Base-by-base conservation (phyloP, 768 basidiomycete species). In the Suillus ampliporus region DNA sequence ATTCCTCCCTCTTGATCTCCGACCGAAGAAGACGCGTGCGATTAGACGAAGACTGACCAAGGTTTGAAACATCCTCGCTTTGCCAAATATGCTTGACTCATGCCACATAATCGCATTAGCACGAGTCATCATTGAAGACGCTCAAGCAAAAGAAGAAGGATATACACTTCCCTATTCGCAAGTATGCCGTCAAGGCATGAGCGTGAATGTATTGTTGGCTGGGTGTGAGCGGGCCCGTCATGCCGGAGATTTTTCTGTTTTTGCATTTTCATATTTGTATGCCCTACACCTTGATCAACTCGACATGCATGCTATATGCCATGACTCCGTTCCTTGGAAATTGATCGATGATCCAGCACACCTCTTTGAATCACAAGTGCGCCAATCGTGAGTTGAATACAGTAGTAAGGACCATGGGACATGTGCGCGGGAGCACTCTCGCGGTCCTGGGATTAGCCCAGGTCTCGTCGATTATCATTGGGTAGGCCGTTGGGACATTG, bases 1-100 rank as follows among this genome's bases (percentile, higher is more conserved):
- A 76, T 93, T 92, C 82, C 83, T 93, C 68, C 97, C 97, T 66
- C 94, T 99, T 69, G 97, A 99, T 84, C 91, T 99, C 75, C 93
- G 97, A 68, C 79, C 88, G 68, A 99, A 99, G 91, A 96, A 91
- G 89, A 99, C 97, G 66, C 91, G 97, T 71, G 97, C 97, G 46
- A 98, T 99, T 84, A 89, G 97, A 76, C 86, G 96, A 81, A 88
- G 95, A 76, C 79, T 99, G 81, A 95, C 94, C 70, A 89, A 90
- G 83, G 94, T 94, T 64, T 61, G 88, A 74, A 13, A 19, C 40
- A 41, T 15, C 5, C n/a, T 5, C 19, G 57, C 19, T 26, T 57
- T 34, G 38, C 23, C 46, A 56, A 26, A 17, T 34, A 5, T 41
- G 40, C 17, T 50, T 5, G 31, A 50, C 57, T 65, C 31, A 67